Base-by-base conservation (phyloP, 1,284 basidiomycete genomes). In the Anthracocystis setariae region DNA sequence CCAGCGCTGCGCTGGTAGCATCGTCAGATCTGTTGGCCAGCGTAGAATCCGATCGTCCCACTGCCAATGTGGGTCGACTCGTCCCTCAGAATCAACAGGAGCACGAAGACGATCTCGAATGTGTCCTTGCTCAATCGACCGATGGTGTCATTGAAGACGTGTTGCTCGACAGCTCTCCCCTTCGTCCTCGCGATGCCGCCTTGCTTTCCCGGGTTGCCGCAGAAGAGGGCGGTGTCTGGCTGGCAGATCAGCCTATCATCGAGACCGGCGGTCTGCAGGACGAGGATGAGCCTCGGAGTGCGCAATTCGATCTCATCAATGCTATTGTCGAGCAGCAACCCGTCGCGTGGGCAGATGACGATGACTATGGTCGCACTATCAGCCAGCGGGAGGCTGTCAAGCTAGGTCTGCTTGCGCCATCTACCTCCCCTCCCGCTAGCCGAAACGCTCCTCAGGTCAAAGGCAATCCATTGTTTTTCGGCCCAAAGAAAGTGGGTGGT, bases 341-440 rank as follows among this genome's bases (percentile, higher is more conserved):
- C 8, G 72, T 80, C 5, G 49, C 60, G 10, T 80, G 78, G 78
- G 78, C 78, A 13, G 78, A 80, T 43, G 78, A 80, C 35, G 78
- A 80, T 29, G 78, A 80, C 46, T 80, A 73, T 39, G 78, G 78
- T 20, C 62, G 52, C 10, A 74, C 75, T 10, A 76, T 80, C 43
- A 78, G 66, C 37, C 67, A 78, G 33, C 51, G 61, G 24, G 76
- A 80, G 40, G 78, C 78, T 24, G 33, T 62, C 29, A 62, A 69
- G 43, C 55, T 80, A 3, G 75, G 73, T 12, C 64, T 78, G n/a
- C 35, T 77, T 37, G 57, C 64, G 12, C 53, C 48, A 5, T 42
- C 29, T 29, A 10, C 48, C 5, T 49, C 49, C 21, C n/a, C 40
- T 17, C 25, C 27, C 13, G 42, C 45, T 2, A 25, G 23, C 33